Conservation (phyloP, 805 yeast genomes). For the Candida corydali region DNA sequence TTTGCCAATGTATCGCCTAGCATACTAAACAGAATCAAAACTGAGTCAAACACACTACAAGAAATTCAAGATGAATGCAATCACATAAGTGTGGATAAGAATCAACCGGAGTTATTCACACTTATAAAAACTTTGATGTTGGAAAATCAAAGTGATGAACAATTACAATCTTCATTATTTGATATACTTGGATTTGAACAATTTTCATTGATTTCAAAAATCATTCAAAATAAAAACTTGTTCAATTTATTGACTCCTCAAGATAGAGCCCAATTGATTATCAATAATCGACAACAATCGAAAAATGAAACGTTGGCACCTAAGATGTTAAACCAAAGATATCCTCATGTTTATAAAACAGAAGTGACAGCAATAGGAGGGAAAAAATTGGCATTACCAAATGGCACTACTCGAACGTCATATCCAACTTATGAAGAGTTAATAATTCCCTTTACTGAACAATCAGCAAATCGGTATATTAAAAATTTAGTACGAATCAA, state of each 20-base stretch:
- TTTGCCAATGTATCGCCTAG: conserved; percentile 36
- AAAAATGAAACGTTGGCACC: conserved; percentile 48
- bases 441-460: conserved; percentile 70
- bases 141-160: conserved; percentile 46
- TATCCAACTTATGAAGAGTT: conserved; percentile 74
- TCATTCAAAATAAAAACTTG: conserved; percentile 45
- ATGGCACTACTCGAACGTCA: conserved; percentile 68
- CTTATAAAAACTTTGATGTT: conserved; percentile 28
- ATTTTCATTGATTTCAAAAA: conserved; percentile 67
- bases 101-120: conserved; percentile 26
- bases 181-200: conserved; percentile 85
- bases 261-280: conserved; percentile 51
- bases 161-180: conserved; percentile 65
- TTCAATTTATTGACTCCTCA: conserved; percentile 44
- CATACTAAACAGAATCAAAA: conserved; percentile 14
- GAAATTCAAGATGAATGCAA: conserved; percentile 28
- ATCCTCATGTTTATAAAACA: conserved; percentile 84
- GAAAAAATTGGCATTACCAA: conserved; percentile 72
- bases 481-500: conserved; percentile 49
- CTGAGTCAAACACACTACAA: conserved; percentile 9
- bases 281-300: conserved; percentile 45
- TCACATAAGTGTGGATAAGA: conserved; percentile 28
- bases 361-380: conserved; percentile 76
- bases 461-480: conserved; percentile 39
- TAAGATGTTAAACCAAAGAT: conserved; percentile 44